Evolutionary conservation across 345 rosid species (phyloP).

Genomic region (Ricinus communis): DNA sequence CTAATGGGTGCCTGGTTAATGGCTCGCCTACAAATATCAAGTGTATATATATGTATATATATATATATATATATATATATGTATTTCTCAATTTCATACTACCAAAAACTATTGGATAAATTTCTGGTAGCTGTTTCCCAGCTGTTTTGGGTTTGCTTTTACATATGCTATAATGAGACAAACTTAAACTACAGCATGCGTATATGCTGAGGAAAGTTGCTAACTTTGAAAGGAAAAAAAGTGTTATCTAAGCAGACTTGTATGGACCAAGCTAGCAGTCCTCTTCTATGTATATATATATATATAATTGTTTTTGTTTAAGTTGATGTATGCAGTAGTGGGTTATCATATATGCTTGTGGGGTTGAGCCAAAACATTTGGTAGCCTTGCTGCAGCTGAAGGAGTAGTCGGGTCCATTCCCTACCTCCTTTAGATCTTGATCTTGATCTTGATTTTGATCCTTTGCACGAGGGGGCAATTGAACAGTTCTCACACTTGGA

Average conservation of each 20-base stretch:
- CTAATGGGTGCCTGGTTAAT: too few species aligned
- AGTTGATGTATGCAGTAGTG: neutral
- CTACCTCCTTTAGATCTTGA: neutral
- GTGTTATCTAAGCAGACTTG: too few species aligned
- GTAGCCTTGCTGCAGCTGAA: neutral
- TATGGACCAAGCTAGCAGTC: neutral
- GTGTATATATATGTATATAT: too few species aligned
- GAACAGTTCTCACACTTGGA: neutral
- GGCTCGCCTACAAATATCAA: too few species aligned
- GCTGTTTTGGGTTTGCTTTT: neutral
- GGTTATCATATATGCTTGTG: neutral
- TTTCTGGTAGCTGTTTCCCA: neutral
- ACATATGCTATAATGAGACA: slow-evolving; percentile 6
- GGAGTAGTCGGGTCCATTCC: slow-evolving; percentile 12
- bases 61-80: too few species aligned
- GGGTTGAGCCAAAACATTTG: neutral
- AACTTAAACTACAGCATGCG: neutral
- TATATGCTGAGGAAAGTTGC: neutral
- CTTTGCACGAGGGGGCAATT: slow-evolving; percentile 15
- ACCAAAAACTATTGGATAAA: neutral
- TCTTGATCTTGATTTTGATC: slow-evolving; percentile 11
- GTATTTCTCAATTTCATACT: too few species aligned
- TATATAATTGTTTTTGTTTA: neutral
- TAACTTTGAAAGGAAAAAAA: neutral
- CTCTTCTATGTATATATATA: too few species aligned